Base-by-base conservation (phyloP, 2,329 filamentous ascomycete species). In the Hypoxylon sp. region DNA sequence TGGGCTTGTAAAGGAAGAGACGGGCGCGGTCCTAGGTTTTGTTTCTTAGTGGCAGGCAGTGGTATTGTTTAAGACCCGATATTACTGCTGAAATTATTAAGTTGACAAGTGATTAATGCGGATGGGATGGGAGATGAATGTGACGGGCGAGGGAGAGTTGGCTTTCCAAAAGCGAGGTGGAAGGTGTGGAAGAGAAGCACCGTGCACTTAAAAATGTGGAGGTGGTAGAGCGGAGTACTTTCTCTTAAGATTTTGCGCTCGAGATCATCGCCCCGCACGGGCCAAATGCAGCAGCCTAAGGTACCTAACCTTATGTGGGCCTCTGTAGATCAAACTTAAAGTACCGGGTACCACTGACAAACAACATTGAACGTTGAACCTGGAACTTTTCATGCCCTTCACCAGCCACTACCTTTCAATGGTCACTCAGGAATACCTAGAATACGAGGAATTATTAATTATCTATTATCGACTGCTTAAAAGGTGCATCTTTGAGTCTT, bases 171-270 rank as follows among this genome's bases (percentile, higher is more conserved):
- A 39, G 14, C 29, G 29, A 51, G 23, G 23, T 47, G 54, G 48
- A 57, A 62, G 63, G 54, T 56, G 55, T 63, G 45, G 14, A 37
- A 37, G 32, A 52, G 32, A 16, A 14, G 56, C 39, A 68, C 65
- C 52, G 61, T 67, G 61, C 65, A 48, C 48, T 51, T 27, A 54
- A 56, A 59, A 68, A 56, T 62, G 57, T 68, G 61, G 65, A 65
- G 65, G 53, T 48, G 27, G 25, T 9, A 54, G 19, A 48, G 60
- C 32, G 51, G 57, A 56, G 32, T 23, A 27, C 25, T 37, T 45
- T 27, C 45, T 37, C 45, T 19, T 50, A 32, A 60, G 47, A 62
- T 59, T 60, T 59, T 52, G 52, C 41, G 5, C 43, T 66, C 43
- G 21, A 60, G 63, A 66, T 59, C 52, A 9, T 52, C 6, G 34